Evolutionary conservation across 306 rosid genomes (phyloP), one percentile per base, ranked within the genome.

Genomic region (Mimosa pudica): DNA sequence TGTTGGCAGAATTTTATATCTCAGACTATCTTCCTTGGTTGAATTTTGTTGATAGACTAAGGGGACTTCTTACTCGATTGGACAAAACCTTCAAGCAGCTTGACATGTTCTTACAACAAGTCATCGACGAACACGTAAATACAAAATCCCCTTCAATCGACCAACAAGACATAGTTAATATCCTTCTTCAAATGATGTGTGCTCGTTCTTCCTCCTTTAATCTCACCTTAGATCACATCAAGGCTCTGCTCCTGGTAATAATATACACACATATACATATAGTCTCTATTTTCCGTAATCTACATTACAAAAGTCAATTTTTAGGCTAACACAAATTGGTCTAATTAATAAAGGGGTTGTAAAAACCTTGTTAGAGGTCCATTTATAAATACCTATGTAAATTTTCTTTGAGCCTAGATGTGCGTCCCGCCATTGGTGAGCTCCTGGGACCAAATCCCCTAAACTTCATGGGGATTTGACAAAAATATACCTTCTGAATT

Each of bases 21-120:
- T 73, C 79, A 4, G 92, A 91, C 10, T 76, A 57, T 74, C 57
- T 89, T 35, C 88, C 86, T 7, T 48, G 82, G 16, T 7, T 89
- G 71, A 88, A 88, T 4, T 88, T 89, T 90, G 33, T 87, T 47
- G 97, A 92, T 72, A 69, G 85, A 66, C 6, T 88, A 0, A 80
- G 57, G 16, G 91, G 92, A 11, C 18, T 3, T 1, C 17, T 70
- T 0, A 4, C 13, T 12, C 72, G 85, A 71, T 82, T 89, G 1
- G 86, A 85, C 4, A 75, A 77, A 49, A 71, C 69, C 0, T 89
- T 78, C 48, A 47, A 73, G 17, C 85, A 85, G 52, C 36, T 89
- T 8, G 88, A 87, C 66, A 2, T 2, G 66, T 79, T 88, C 66
- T 92, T 82, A 55, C 89, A 92, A 72, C 36, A 54, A 30, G 81